phyloP scores from a whole-genome alignment of 768 basidiomycete genomes.

The Psilocybe cubensis region DNA sequence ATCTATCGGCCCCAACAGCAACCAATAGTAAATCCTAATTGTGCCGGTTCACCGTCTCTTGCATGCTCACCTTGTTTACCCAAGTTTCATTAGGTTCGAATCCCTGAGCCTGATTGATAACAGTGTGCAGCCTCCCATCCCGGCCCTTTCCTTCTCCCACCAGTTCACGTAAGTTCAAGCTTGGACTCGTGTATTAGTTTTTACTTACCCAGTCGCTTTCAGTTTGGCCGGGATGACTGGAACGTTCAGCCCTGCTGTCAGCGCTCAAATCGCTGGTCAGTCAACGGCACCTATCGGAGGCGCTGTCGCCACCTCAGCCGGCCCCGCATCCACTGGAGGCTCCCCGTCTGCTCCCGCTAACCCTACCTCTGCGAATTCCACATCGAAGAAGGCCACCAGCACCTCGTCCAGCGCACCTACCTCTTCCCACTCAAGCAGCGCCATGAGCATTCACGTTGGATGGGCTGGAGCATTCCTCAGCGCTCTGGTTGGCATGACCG shows the following conservation, averaged over 20 bases:
- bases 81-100: slow-evolving; percentile 79
- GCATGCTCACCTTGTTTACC: slow-evolving; percentile 2
- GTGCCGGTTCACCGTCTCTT: not conserved
- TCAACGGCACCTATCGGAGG: slow-evolving; percentile 54
- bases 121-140: slow-evolving; percentile 52
- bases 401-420: slow-evolving; percentile 19
- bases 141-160: slow-evolving; percentile 75
- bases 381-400: slow-evolving; percentile 20
- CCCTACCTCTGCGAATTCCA: slow-evolving; percentile 17
- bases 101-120: slow-evolving; percentile 60
- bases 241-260: slow-evolving; percentile 56
- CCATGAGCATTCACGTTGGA: slow-evolving; percentile 21
- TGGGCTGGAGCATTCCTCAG: slow-evolving; percentile 13
- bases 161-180: slow-evolving; percentile 63
- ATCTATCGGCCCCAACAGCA: slow-evolving; percentile 57
- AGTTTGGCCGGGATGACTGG: slow-evolving; percentile 76
- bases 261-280: slow-evolving; percentile 63
- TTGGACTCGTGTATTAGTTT: not conserved
- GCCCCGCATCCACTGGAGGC: slow-evolving; percentile 20
- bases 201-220: not conserved
- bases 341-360: slow-evolving; percentile 19
- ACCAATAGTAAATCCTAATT: slow-evolving; percentile 54
- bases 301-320: slow-evolving; percentile 20
- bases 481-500: slow-evolving; percentile 10
- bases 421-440: slow-evolving; percentile 21